Evolutionary conservation across 108 stramenopile genomes (phyloP).

Genomic region (Conticribra guillardii): DNA sequence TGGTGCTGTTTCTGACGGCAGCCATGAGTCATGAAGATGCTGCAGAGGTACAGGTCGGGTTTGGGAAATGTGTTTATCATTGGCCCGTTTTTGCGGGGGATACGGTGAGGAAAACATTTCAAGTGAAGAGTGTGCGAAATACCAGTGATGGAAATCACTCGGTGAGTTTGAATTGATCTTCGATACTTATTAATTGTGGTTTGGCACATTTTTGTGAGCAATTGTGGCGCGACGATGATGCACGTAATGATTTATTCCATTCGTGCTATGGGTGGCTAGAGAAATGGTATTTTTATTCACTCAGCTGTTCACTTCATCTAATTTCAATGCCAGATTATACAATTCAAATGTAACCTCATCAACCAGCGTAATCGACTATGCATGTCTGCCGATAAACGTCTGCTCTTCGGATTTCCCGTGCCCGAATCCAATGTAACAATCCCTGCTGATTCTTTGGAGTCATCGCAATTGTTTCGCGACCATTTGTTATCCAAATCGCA

Average conservation of each 20-base stretch:
- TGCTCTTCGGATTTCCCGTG: constrained; percentile 84
- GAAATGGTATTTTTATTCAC: no score
- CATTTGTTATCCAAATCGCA: constrained; percentile 76
- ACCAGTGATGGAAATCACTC: constrained; percentile 80
- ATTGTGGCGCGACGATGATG: neutral
- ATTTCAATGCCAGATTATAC: constrained; percentile 53
- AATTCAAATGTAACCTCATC: constrained; percentile 75
- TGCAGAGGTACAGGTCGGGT: constrained; percentile 87
- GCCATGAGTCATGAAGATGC: constrained; percentile 88
- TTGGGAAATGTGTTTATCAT: constrained; percentile 70
- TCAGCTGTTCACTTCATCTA: no score
- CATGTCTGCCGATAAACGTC: constrained; percentile 84
- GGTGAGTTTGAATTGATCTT: constrained; percentile 13
- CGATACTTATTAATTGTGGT: neutral
- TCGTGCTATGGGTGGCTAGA: no score
- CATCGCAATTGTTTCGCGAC: constrained; percentile 66
- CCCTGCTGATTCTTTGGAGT: constrained; percentile 22
- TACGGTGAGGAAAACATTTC: constrained; percentile 82
- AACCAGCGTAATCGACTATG: constrained; percentile 85
- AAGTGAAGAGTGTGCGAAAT: constrained; percentile 70
- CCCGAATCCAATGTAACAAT: constrained; percentile 63
- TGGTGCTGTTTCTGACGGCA: constrained; percentile 60
- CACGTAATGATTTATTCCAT: neutral
- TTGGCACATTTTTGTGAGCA: neutral
- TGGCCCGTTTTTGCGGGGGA: constrained; percentile 91